Conservation (phyloP, 768 basidiomycete genomes). For the Pleurotus ostreatus region DNA sequence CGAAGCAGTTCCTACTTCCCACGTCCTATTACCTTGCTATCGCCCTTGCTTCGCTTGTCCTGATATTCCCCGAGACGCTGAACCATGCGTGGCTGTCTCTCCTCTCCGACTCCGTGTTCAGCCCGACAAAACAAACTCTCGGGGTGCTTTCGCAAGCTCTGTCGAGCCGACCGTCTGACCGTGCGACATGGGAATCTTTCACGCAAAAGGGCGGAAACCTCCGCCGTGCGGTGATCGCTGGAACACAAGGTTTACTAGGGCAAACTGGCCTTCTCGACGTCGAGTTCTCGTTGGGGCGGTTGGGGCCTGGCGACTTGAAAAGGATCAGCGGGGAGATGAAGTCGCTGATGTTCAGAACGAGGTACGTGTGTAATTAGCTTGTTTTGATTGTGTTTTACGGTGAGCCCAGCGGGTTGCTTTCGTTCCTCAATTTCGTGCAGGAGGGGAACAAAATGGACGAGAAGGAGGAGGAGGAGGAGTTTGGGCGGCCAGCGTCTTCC, state of each 20-base stretch:
- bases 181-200: conserved; percentile 25
- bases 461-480: conserved; percentile 17
- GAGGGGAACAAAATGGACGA: conserved; percentile 23
- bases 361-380: conserved; percentile 11
- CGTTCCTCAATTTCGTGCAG: conserved; percentile 32
- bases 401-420: conserved; percentile 24
- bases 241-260: conserved; percentile 25
- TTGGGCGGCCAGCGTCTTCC: background rate
- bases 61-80: conserved; percentile 41
- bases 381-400: conserved; percentile 17
- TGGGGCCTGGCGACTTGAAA: conserved; percentile 38
- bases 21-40: conserved; percentile 35
- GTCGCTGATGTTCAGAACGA: conserved; percentile 31
- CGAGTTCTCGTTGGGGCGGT: conserved; percentile 37
- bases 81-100: conserved; percentile 23
- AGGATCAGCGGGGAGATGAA: conserved; percentile 34
- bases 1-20: conserved; percentile 36
- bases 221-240: conserved; percentile 25
- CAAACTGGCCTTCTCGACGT: conserved; percentile 36
- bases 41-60: conserved; percentile 30
- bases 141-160: conserved; percentile 30
- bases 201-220: conserved; percentile 20
- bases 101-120: background rate
- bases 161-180: conserved; percentile 27
- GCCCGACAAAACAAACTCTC: conserved; percentile 27